Base-by-base conservation (phyloP, 2,329 filamentous ascomycete genomes). In the Phialophora macrospora region DNA sequence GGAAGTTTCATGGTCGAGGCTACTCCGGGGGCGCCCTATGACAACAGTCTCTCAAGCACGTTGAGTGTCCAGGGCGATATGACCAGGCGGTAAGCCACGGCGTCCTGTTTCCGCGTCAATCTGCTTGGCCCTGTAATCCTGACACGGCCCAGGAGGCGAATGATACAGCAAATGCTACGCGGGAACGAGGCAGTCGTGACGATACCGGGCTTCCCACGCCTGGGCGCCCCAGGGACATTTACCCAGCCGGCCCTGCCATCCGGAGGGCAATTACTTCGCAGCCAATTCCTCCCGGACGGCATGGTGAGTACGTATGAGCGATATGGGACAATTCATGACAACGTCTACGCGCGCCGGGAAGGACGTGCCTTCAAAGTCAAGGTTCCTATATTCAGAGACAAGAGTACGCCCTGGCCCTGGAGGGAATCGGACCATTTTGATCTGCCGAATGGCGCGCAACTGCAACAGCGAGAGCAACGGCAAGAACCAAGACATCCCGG, bases 1-100 rank as follows among this genome's bases (percentile, higher is more conserved):
- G 94, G 94, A 34, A 88, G 94, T 61, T 98, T 97, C 78, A 98
- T 98, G 94, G 85, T 98, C 38, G 94, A 98, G 78, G 90, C 94
- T 24, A 98, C 94, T 0, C 94, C 94, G 0, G 94, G 94, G 12
- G 91, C 91, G 74, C 95, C 94, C 58, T 98, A 94, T 92, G 93
- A 93, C 17, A 34, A 41, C 1, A 92, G 88, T n/a, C 93, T 97
- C 78, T 94, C 92, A 75, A 93, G 97, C 74, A 84, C 98, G 20
- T 82, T 98, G 57, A 89, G 90, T 68, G 94, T 98, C 49, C 94
- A 98, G 78, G 88, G 88, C n/a, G 92, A 98, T 77, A 98, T 98
- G 94, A 96, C 92, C 81, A 86, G 90, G 81, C 89, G 90, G 79
- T 88, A 91, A 69, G 85, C 96, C 28, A 4, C 96, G 60, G 94